Base-by-base conservation (phyloP, 1,139 yeast species). In the Blastobotrys apis region DNA sequence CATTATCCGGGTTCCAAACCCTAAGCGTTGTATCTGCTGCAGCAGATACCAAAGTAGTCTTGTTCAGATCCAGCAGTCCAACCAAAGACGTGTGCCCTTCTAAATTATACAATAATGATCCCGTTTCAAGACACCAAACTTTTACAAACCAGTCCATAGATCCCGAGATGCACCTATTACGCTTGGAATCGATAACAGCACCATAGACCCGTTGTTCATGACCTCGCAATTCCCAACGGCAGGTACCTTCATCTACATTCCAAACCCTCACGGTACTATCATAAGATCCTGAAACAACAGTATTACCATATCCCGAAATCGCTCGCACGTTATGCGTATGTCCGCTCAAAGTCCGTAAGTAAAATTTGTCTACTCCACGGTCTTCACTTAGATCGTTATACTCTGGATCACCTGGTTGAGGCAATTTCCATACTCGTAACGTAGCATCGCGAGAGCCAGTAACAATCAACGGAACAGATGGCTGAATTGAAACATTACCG, bases 11-110 rank as follows among this genome's bases (percentile, higher is more conserved):
- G 60, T 92, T 84, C 98, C 98, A 92, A 2, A 92, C 83, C 40
- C 97, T 73, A 37, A 92, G 72, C 0, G 97, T 82, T 1, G 94
- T 79, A 62, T 92, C 98, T 0, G 97, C 97, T 1, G 97, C 97
- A 0, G 97, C 98, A 32, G 95, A 84, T 1, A 92, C 95, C n/a
- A 92, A 71, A 34, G 80, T 80, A 17, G 83, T 80, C 34, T 84
- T 81, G 6, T 87, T 81, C 20, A 90, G 73, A 38, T 85, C 88
- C 27, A 94, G 71, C 19, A 92, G 69, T 0, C 98, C 98, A 17
- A 92, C 98, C 17, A 92, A 68, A 12, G 94, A 85, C 0, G 87
- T 80, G 63, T 92, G 98, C 0, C 97, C 97, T 48, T 80, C 85
- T 32, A 86, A 67, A 1, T 85, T 75, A 45, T 77, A 72, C 23